Percentiles rank a stretch among this genome's conserved stretches.
These are phyloP conservation scores for Calonectria hongkongensis DNA, from an alignment of 2,329 filamentous ascomycete genomes.

Conservation along the genomic window DNA sequence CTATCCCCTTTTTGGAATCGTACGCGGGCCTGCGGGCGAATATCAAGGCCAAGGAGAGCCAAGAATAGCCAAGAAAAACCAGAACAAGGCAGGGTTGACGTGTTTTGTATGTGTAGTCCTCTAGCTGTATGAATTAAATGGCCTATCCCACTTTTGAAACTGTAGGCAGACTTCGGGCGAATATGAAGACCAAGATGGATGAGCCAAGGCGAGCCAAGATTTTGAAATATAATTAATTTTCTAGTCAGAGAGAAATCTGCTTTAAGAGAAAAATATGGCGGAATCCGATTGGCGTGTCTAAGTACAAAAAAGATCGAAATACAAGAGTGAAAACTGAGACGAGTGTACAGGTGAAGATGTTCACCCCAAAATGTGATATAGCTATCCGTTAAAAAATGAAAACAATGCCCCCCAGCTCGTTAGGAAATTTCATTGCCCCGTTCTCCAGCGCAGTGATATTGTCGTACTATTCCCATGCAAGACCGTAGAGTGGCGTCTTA, in stretches of 20 bases:
- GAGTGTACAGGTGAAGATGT: slow-evolving; percentile 18
- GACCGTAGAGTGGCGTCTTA: background rate
- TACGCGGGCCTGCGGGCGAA: background rate
- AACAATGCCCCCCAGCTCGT: background rate
- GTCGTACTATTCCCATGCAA: slow-evolving; percentile 2
- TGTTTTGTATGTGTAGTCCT: background rate
- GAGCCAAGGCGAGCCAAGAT: no score
- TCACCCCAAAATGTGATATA: slow-evolving; percentile 6
- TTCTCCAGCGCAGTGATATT: background rate
- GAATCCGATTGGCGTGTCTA: slow-evolving; percentile 5
- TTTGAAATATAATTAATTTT: slow-evolving; percentile 4
- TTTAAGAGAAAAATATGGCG: background rate
- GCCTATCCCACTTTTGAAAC: background rate
- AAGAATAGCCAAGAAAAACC: no score
- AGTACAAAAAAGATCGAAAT: background rate
- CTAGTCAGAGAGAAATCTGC: background rate
- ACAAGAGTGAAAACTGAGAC: slow-evolving; percentile 10
- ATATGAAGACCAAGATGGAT: no score
- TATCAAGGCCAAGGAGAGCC: no score
- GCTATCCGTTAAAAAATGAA: background rate
- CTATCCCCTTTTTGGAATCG: background rate
- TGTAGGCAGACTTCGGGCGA: background rate
- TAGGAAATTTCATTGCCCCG: slow-evolving; percentile 2
- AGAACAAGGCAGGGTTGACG: no score
- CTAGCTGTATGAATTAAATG: no score